Evolutionary conservation across 805 yeast species (phyloP), one percentile per base, ranked within the genome.

Genomic region (Metschnikowia orientalis): DNA sequence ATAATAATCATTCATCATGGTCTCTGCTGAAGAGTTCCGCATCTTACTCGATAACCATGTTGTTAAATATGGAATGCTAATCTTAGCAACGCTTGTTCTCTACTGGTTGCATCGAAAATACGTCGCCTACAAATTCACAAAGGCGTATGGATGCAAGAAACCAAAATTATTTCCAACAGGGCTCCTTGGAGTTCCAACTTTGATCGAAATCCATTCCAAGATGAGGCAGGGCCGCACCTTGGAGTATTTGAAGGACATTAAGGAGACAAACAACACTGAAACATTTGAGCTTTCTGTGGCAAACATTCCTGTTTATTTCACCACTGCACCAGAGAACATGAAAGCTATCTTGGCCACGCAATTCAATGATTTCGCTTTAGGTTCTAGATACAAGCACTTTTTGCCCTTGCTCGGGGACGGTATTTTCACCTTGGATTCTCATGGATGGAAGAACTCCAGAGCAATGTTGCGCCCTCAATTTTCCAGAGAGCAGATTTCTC

Each of bases 391-490:
- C 39, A 44, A 50, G 4, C 63, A 59, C 26, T 61, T 64, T 39
- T 33, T 37, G 30, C 67, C 69, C 2, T 47, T 64, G 24, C 51
- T 64, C 21, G 70, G 70, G 5, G 68, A 65, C 38, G 71, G 71
- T 14, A 63, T 64, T 26, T 65, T 65, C 45, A 65, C 71, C 6
- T 51, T 63, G 40, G 70, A 64, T 39, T 59, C 61, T 13, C 54
- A 51, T 35, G 71, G 69, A 7, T 65, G 71, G 71, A 63, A 64
- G 41, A 62, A 59, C 40, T 58, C 67, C 6, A 44, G 71, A 38
- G 56, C 67, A 13, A 59, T 65, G 70, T 56, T 64, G 40, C 55
- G 69, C 40, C 71, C 71, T 2, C 69, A 65, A 40, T 65, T 65
- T 42, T 62, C 68, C 8, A 52, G 68, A 48, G 70, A 63, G 34